Percentiles rank a stretch among this genome's conserved stretches.
These are phyloP conservation scores for Arachnomyces sp. DNA, from an alignment of 2,329 filamentous ascomycete species.

Conservation along the genomic window DNA sequence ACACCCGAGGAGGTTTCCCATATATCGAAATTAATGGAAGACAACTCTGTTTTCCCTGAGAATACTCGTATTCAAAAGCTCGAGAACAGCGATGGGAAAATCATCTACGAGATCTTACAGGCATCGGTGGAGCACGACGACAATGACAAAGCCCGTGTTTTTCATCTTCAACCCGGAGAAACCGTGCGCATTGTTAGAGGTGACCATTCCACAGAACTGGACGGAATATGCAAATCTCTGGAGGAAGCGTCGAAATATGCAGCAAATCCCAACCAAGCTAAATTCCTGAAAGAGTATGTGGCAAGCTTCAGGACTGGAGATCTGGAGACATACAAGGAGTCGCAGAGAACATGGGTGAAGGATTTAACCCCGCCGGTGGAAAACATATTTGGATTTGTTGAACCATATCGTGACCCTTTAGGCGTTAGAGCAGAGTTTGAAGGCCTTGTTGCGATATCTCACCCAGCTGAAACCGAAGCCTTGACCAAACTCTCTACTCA, in stretches of 20 bases:
- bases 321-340: slow-evolving; percentile 69
- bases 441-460: slow-evolving; percentile 61
- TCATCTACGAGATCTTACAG: slow-evolving; percentile 55
- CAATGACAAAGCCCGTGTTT: too few relatives aligned
- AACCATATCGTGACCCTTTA: slow-evolving; percentile 76
- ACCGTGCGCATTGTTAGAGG: slow-evolving; percentile 66
- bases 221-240: slow-evolving; percentile 55
- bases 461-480: slow-evolving; percentile 17
- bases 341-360: slow-evolving; percentile 72
- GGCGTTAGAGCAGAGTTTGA: slow-evolving; percentile 80
- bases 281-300: slow-evolving; percentile 66
- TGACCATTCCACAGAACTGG: slow-evolving; percentile 66
- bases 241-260: slow-evolving; percentile 61
- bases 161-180: too few relatives aligned
- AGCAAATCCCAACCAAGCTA: slow-evolving; percentile 65
- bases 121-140: slow-evolving; percentile 39
- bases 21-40: too few relatives aligned
- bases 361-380: slow-evolving; percentile 76
- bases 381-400: slow-evolving; percentile 75
- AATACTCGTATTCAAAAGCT: too few relatives aligned
- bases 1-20: too few relatives aligned
- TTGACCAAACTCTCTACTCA: slow-evolving; percentile 15
- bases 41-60: too few relatives aligned
- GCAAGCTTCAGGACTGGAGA: slow-evolving; percentile 69
- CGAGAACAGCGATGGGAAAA: slow-evolving; percentile 67